Base-by-base conservation (phyloP, 2,329 filamentous ascomycete species). In the Apiospora pterosperma region DNA sequence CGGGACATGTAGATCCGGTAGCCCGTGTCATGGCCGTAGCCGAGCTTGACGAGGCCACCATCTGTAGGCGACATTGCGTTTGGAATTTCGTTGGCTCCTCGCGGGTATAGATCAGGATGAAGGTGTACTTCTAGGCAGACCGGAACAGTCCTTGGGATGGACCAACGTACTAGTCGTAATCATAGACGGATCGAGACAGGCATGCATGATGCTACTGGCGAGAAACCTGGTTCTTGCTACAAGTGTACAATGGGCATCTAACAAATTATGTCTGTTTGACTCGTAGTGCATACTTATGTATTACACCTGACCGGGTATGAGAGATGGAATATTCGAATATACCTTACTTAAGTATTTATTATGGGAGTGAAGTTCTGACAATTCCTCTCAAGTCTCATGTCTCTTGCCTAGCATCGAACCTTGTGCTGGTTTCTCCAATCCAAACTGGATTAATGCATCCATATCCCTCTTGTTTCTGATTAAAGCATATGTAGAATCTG, bases 1-100 rank as follows among this genome's bases (percentile, higher is more conserved):
- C 88, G 88, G 0, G 87, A 87, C 65, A 90, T 90, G 75, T 90
- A 90, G 70, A 90, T 88, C 16, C 84, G 75, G 70, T 87, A 88
- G 1, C 85, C 84, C 25, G 66, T 63, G 62, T 66, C 62, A 31
- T 65, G 61, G 34, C 74, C 69, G 68, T 84, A 81, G 1, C 88
- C 87, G 11, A 90, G 76, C 73, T 90, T 87, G 4, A 90, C 66
- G 76, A 90, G 84, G 87, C 88, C 90, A 36, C 88, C 88, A 70
- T 90, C 90, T 1, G 85, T 89, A 2, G 87, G 88, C 5, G 88
- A 88, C 4, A 90, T 82, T 62, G 82, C 75, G 39, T 71, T 64
- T 3, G 79, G 67, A 6, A 79, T 28, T 36, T 79, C 73, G 62
- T 81, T 78, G 66, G 68, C 12, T 59, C 63, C 2, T 65, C 66